Evolutionary conservation across 2,329 filamentous ascomycete species (phyloP), one percentile per base, ranked within the genome.

Genomic region (Chrysosphaeria jannelii): DNA sequence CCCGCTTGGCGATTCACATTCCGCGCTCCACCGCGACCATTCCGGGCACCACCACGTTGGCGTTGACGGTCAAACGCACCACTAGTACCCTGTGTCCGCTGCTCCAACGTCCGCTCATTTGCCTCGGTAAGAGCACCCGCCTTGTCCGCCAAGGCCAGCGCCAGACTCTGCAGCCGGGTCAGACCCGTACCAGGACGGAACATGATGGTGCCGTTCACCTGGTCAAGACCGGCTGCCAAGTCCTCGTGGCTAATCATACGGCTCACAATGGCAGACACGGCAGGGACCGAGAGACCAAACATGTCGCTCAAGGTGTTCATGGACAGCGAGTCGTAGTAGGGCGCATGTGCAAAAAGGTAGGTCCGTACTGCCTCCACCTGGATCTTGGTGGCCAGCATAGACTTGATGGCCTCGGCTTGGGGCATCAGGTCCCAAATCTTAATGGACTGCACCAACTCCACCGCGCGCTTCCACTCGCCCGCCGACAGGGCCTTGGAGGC

Each of bases 161-260:
- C 79, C 39, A 97, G 57, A 44, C 75, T 90, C 51, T 97, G 85
- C 33, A 97, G 63, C 36, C 88, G 67, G 40, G 76, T 90, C 33
- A 97, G 64, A 57, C 97, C 88, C 31, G 97, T 85, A 28, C 85
- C 88, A 66, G 97, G 93, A 47, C 85, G 71, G 74, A 97, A 97
- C 51, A 93, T 85, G 47, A 97, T 76, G 24, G 76, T 88, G 35
- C 72, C 68, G 39, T 88, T 91, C 48, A 97, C 81, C 50, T 97
- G 85, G 53, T 97, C 88, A 14, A 97, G 64, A 18, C 85, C 88
- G 20, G 85, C 85, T 7, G 74, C 75, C 23, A 97, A 67, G 48
- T 97, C 85, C 49, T 97, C 85, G 53, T 97, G 85, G 38, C 78
- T 89, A 46, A 97, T 93, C 85, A 97, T 97, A 56, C 89, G 89